phyloP scores from a whole-genome alignment of 805 yeast species.

The Priceomyces medius region DNA sequence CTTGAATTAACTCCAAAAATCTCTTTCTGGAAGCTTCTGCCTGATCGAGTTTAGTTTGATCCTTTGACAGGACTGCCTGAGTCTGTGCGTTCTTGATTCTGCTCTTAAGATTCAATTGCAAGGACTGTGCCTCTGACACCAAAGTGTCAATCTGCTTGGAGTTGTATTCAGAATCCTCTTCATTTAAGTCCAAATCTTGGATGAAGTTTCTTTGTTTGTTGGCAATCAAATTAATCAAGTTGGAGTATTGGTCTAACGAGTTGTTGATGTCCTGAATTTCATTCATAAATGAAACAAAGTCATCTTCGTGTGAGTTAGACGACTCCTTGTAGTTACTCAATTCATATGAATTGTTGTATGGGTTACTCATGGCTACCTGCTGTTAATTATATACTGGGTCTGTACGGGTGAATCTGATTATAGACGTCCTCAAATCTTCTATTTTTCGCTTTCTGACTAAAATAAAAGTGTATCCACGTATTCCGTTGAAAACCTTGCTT shows the following conservation, averaged over 20 bases:
- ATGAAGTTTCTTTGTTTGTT: constrained; percentile 41
- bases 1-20: constrained; percentile 83
- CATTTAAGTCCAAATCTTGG: constrained; percentile 41
- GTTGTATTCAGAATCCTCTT: constrained; percentile 50
- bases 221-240: constrained; percentile 37
- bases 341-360: constrained; percentile 27
- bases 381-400: too few species aligned
- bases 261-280: constrained; percentile 45
- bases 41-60: constrained; percentile 82
- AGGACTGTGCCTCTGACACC: constrained; percentile 72
- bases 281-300: constrained; percentile 45
- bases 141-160: constrained; percentile 76
- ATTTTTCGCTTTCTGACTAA: too few species aligned
- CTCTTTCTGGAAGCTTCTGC: constrained; percentile 84
- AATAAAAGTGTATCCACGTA: too few species aligned
- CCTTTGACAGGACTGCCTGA: constrained; percentile 54
- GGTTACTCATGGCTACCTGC: constrained; percentile 2
- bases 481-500: too few species aligned
- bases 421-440: too few species aligned
- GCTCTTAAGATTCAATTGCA: constrained; percentile 71
- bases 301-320: constrained; percentile 32
- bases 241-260: constrained; percentile 40
- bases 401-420: too few species aligned
- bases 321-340: constrained; percentile 25
- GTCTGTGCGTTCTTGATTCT: constrained; percentile 77